Conservation (phyloP, 2,329 filamentous ascomycete genomes). For the Xylaria polymorpha region DNA sequence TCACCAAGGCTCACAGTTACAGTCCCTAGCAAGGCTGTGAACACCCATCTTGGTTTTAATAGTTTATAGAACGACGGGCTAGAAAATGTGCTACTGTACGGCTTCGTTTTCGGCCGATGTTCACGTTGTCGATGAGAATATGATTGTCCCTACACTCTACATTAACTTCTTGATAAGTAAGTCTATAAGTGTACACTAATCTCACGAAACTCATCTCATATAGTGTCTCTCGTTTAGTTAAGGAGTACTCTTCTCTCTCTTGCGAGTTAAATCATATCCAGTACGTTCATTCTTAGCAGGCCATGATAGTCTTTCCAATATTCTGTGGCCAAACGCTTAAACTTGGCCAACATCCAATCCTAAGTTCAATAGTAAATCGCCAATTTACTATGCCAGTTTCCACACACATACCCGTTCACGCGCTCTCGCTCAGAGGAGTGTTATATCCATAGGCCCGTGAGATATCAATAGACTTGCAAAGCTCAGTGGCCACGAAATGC, state of each 20-base stretch:
- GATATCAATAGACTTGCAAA: not conserved
- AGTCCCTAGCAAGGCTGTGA: not conserved
- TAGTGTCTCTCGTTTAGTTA: not conserved
- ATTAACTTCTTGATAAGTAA: not conserved
- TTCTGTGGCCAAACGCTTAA: not conserved
- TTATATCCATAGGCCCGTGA: not conserved
- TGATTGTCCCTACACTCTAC: not conserved
- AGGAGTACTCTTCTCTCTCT: not conserved
- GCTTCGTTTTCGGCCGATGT: not conserved
- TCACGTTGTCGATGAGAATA: not conserved
- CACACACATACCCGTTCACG: not conserved
- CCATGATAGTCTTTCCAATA: not conserved
- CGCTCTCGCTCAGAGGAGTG: not conserved
- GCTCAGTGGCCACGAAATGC: not conserved
- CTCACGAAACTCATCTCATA: not conserved
- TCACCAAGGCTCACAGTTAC: not conserved
- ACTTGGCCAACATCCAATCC: not conserved
- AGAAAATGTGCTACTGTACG: not conserved
- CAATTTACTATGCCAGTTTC: not conserved
- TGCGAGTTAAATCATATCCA: too few relatives aligned
- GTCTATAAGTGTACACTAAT: not conserved
- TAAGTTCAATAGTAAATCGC: not conserved
- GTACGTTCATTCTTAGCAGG: not conserved
- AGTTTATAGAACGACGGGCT: not conserved
- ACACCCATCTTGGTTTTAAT: not conserved